Evolutionary conservation across 495 filamentous ascomycete species (phyloP).

Genomic region (Hypomontagnella submonticulosa): DNA sequence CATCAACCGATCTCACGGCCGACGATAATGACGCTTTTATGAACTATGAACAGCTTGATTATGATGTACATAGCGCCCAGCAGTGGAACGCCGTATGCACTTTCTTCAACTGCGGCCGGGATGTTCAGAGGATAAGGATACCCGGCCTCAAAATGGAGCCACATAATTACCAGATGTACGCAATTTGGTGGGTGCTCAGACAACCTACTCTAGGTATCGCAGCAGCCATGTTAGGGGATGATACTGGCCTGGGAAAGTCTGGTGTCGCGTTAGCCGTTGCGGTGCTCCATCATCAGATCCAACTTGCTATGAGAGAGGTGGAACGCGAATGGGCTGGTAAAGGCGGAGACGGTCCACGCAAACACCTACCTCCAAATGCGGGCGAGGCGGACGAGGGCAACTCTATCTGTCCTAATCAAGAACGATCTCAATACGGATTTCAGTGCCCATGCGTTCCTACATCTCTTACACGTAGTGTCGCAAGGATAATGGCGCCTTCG

Average conservation of each 20-base stretch:
- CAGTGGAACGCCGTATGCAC: not conserved
- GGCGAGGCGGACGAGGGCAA: not conserved
- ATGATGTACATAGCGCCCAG: not conserved
- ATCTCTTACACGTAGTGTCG: not conserved
- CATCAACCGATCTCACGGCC: too few relatives aligned
- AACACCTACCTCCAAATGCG: too few relatives aligned
- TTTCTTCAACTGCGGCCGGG: constrained; percentile 5
- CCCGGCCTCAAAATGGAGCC: constrained; percentile 5
- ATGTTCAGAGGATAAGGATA: not conserved
- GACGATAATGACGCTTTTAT: not conserved
- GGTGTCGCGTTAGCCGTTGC: constrained; percentile 1
- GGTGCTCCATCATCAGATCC: not conserved
- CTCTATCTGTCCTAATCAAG: constrained; percentile 9
- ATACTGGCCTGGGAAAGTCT: constrained; percentile 20
- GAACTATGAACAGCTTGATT: not conserved
- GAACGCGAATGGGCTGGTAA: not conserved
- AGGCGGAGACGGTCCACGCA: too few relatives aligned
- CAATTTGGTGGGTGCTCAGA: constrained; percentile 13
- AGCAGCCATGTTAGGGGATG: constrained; percentile 12
- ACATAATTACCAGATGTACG: constrained; percentile 10
- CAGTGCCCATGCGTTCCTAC: constrained; percentile 14
- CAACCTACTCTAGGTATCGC: not conserved
- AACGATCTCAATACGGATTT: not conserved
- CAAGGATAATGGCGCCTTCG: not conserved
- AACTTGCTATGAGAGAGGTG: not conserved